Evolutionary conservation across 768 basidiomycete genomes (phyloP), one percentile per base, ranked within the genome.

Genomic region (Boletus fagicola): DNA sequence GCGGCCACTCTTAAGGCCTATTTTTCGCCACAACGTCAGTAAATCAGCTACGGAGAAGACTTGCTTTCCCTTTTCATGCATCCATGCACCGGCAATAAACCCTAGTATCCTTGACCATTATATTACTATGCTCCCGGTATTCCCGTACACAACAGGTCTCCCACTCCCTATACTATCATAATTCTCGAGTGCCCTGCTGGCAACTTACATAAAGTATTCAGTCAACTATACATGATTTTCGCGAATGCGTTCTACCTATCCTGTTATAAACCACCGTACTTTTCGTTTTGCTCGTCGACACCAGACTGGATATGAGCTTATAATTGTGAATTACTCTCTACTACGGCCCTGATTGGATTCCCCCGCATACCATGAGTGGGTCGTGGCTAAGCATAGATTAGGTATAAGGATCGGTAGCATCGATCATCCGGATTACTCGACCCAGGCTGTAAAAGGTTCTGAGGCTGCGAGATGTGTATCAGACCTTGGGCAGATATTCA

Each of bases 1-100:
- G 49, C 59, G 1, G 68, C 72, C 26, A 72, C 72, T 43, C 63
- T 72, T 0, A 68, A 70, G 39, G 57, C 59, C 43, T 72, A 72
- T 51, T 72, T 72, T 54, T 62, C 64, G 4, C 70, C 68, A 43
- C 72, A 58, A 49, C 60, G 59, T 28, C 49, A 49, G 35, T 71
- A 50, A 53, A 33, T 18, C 20, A 31, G 10, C 40, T 24, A 5
- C 22, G 3, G 20, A 30, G 44, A 39, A 28, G 46, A 28, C n/a
- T 39, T 1, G 36, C 18, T 5, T 39, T 18, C 16, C 16, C 15
- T 49, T 33, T 42, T 13, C 40, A 18, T 38, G 16, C 24, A 30
- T 35, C 2, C 43, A 26, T 26, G 28, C 44, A 53, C 48, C 28
- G 22, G 39, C 42, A 22, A 12, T 30, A 13, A 42, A 15, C 5